A percentile compares a stretch with the other conserved stretches of the same genome.
phyloP scores from a whole-genome alignment of 2,329 filamentous ascomycete genomes.

The Akanthomyces lecanii region DNA sequence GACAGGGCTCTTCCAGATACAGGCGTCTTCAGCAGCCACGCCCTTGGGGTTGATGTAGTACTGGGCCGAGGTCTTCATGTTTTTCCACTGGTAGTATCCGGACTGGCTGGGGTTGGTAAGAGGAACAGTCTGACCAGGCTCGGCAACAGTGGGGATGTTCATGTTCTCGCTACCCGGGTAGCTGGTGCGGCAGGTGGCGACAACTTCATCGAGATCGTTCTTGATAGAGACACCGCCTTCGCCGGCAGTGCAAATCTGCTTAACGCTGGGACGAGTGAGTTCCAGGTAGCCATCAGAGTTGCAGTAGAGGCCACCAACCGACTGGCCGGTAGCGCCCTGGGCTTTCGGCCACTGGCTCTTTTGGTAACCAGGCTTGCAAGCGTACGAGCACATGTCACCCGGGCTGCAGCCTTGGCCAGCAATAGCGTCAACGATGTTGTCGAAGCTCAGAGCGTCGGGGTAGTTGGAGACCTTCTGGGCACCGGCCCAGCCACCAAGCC shows the following conservation, averaged over 20 bases:
- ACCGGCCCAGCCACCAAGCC: slow-evolving; percentile 71
- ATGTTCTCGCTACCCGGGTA: slow-evolving; percentile 91
- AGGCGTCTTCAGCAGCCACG: slow-evolving; percentile 61
- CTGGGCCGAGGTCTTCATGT: slow-evolving; percentile 75
- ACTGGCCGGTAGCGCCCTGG: slow-evolving; percentile 78
- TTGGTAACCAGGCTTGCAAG: slow-evolving; percentile 85
- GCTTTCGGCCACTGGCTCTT: slow-evolving; percentile 82
- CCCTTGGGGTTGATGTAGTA: slow-evolving; percentile 94
- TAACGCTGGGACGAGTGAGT: slow-evolving; percentile 64
- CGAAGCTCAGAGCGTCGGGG: slow-evolving; percentile 54
- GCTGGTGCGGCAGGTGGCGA: slow-evolving; percentile 87
- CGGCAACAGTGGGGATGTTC: slow-evolving; percentile 68
- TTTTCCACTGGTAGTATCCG: slow-evolving; percentile 75
- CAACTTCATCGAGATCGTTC: slow-evolving; percentile 65
- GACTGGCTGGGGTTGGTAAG: slow-evolving; percentile 72
- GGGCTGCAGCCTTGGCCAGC: slow-evolving; percentile 56
- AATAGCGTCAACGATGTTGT: slow-evolving; percentile 60
- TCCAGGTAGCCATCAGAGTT: slow-evolving; percentile 67
- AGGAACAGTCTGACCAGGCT: slow-evolving; percentile 53
- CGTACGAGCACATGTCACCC: slow-evolving; percentile 81
- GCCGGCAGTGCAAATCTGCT: slow-evolving; percentile 71
- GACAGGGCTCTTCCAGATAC: slow-evolving; percentile 62
- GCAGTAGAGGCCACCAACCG: slow-evolving; percentile 84
- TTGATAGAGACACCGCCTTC: slow-evolving; percentile 65
- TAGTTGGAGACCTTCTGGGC: slow-evolving; percentile 60